Evolutionary conservation across 495 filamentous ascomycete species (phyloP).

Genomic region (Thermochaetoides thermophila): DNA sequence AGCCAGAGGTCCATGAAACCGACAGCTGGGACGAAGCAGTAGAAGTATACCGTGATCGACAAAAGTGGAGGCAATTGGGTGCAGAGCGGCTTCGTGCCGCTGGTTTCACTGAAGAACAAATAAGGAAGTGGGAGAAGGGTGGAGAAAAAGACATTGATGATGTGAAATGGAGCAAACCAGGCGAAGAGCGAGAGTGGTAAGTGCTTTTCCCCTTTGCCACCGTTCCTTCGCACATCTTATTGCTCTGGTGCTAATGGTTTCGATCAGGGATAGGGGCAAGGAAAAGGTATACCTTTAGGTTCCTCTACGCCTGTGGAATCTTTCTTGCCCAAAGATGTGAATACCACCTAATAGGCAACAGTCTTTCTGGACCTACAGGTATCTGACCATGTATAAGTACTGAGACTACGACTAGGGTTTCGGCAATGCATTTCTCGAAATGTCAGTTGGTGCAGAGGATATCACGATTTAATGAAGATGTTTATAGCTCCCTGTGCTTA

Average conservation of each 20-base stretch:
- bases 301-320: too few species aligned
- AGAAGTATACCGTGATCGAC: conserved; percentile 66
- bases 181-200: conserved; percentile 83
- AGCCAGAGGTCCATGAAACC: conserved; percentile 28
- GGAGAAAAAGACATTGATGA: conserved; percentile 48
- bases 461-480: too few species aligned
- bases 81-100: conserved; percentile 64
- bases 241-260: not conserved
- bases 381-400: too few species aligned
- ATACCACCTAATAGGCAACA: too few species aligned
- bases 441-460: too few species aligned
- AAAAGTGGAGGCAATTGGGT: conserved; percentile 64
- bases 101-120: conserved; percentile 64
- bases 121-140: conserved; percentile 65
- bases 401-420: too few species aligned
- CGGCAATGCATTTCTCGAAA: too few species aligned
- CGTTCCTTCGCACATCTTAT: not conserved
- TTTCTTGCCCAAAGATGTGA: too few species aligned
- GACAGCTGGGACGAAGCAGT: conserved; percentile 77
- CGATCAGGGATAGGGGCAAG: conserved; percentile 9
- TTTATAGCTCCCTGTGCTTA: too few species aligned
- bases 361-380: too few species aligned
- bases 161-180: conserved; percentile 65
- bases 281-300: not conserved
- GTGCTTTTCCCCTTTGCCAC: too few species aligned